Evolutionary conservation across 208 protist species (phyloP), one percentile per base, ranked within the genome.

Genomic region (Leishmania braziliensis): DNA sequence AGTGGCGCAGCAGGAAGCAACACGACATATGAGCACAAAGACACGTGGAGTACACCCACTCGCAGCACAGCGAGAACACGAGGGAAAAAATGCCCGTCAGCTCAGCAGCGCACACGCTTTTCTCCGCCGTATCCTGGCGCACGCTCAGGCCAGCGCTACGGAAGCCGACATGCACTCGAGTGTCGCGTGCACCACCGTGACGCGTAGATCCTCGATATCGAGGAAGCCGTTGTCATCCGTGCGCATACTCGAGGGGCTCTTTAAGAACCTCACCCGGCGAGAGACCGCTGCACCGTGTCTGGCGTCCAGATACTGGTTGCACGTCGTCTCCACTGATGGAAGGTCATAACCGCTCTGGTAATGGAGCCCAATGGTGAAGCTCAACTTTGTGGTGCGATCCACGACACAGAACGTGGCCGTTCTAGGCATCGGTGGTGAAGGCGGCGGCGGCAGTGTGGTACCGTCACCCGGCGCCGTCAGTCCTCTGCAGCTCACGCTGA

Each of bases 321-420:
- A 83, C 69, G 84, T 87, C 16, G 90, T 82, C 18, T 82, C 86
- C 12, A 92, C 80, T 26, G 84, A 88, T 2, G 88, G 88, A 10
- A 92, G 70, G 33, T 86, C 87, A n/a, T 58, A 33, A 14, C 83
- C 83, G 50, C 75, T 84, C 76, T 84, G 74, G 84, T 90, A 91
- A 71, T 88, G 92, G 76, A 93, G 69, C 1, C 62, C 75, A 26
- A 93, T 85, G 39, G 75, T 88, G 82, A 93, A 92, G 83, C 74
- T 75, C 75, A 77, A 56, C 29, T 76, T 63, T 62, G 86, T 90
- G 23, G 9, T 72, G 51, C 82, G 29, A 78, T 91, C 86, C 14
- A 92, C 81, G 2, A 90, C 84, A 54, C 86, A 84, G 77, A 88
- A 93, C 23, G 77, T 68, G 20, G 86, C 91, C 3, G 77, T 85